Base-by-base conservation (phyloP, 176 grass and related monocot species). In the Alopecurus myosuroides region DNA sequence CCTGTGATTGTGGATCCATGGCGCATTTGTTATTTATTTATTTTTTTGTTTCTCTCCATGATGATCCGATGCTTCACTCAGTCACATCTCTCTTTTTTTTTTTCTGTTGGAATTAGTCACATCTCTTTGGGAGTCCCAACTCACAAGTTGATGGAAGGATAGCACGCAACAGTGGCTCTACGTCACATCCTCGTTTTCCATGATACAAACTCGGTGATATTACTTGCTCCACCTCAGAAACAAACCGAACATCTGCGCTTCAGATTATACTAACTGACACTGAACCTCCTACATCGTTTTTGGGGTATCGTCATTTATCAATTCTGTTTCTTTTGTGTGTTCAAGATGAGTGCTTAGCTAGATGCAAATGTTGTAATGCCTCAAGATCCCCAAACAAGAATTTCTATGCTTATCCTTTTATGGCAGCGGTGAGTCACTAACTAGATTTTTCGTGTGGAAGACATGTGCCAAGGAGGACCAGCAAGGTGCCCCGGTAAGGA, bases 1-100 rank as follows among this genome's bases (percentile, higher is more conserved):
- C 89, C 75, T 90, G 82, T 97, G 84, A 88, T 84, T 86, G 39
- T 92, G 86, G 86, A 93, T 91, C 53, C 70, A 74, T 62, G 72
- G 23, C 81, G 36, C 35, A 72, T 51, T 67, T 71, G 31, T 72
- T 61, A 72, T 51, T 67, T 71, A 23, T 72, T 61, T 84, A 79
- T 53, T 37, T 28, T 13, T 78, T 64, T 71, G 36, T 25, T 78
- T 42, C 48, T 10, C 31, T 75, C 50, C 67, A 40, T 88, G 73
- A 82, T 78, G 86, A 40, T 76, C 76, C 40, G 58, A 80, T 80
- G 80, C 66, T 87, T 83, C 74, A 83, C 52, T 68, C 72, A 37
- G 50, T 70, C 72, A 74, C 76, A 58, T 86, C 84, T 62, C 34
- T 52, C 39, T 41, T 15, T 25, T 11, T 25, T 11, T 48, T 46